Percentiles rank a stretch among this genome's conserved stretches.
phyloP scores from a whole-genome alignment of 148 eudicot species.

The Mesembryanthemum crystallinum region DNA sequence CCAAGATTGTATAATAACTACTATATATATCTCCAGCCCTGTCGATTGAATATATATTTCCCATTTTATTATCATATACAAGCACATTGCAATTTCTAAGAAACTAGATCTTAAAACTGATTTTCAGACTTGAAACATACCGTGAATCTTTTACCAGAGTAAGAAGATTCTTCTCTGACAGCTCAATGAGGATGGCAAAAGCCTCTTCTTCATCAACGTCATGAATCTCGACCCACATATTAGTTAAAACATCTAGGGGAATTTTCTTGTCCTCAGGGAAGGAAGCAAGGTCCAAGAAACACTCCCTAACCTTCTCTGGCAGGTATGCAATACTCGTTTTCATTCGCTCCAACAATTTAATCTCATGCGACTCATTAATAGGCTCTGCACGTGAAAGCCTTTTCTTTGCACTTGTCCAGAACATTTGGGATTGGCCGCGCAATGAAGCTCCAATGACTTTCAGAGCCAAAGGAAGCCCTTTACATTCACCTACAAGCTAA shows the following conservation, averaged over 20 bases:
- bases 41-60: slow-evolving; percentile 21
- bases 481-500: slow-evolving; percentile 76
- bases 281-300: slow-evolving; percentile 81
- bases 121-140: slow-evolving; percentile 29
- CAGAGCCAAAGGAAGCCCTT: slow-evolving; percentile 82
- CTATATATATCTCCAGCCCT: slow-evolving; percentile 73
- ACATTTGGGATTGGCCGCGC: slow-evolving; percentile 59
- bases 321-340: slow-evolving; percentile 57
- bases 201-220: slow-evolving; percentile 71
- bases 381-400: slow-evolving; percentile 64
- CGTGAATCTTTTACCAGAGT: slow-evolving; percentile 66
- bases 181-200: slow-evolving; percentile 69
- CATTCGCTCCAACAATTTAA: slow-evolving; percentile 63
- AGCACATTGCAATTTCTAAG: not conserved
- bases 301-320: slow-evolving; percentile 61
- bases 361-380: slow-evolving; percentile 73
- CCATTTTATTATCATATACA: not conserved
- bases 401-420: slow-evolving; percentile 71
- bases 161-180: slow-evolving; percentile 76
- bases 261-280: slow-evolving; percentile 80
- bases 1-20: slow-evolving; percentile 69
- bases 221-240: slow-evolving; percentile 82
- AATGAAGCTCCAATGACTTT: slow-evolving; percentile 87
- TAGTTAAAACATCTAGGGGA: slow-evolving; percentile 66
- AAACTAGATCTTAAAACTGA: not conserved